phyloP scores from a whole-genome alignment of 257 asterid genomes.

The Solanum bulbocastanum region DNA sequence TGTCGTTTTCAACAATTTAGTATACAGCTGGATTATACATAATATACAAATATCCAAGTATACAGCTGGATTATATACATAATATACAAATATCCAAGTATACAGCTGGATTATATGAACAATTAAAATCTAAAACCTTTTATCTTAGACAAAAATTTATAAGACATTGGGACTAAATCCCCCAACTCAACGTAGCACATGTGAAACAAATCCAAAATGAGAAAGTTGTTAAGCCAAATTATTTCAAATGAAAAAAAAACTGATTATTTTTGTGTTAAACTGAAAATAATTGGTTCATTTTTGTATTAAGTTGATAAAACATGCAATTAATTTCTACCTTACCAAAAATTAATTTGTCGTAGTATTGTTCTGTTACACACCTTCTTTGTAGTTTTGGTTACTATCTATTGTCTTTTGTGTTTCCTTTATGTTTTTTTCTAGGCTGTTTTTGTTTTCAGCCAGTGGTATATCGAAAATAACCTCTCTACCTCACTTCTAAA shows the following conservation, averaged over 20 bases:
- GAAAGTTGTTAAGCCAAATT: background rate
- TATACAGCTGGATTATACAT: background rate
- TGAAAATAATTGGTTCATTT: background rate
- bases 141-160: background rate
- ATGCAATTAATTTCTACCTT: background rate
- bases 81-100: background rate
- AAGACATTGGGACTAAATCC: background rate
- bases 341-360: no score
- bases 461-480: no score
- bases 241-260: background rate
- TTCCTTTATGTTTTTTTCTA: no score
- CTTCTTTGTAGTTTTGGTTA: fast-evolving
- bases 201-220: background rate
- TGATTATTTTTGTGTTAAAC: background rate
- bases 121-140: background rate
- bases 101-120: background rate
- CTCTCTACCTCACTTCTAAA: no score
- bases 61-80: background rate
- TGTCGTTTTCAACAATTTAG: background rate
- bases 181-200: background rate
- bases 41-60: background rate
- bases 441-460: no score
- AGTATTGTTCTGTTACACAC: background rate
- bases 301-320: background rate
- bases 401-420: background rate